These are phyloP conservation scores for Xanthoconium purpureum DNA, from an alignment of 768 basidiomycete species.

Conservation along the genomic window DNA sequence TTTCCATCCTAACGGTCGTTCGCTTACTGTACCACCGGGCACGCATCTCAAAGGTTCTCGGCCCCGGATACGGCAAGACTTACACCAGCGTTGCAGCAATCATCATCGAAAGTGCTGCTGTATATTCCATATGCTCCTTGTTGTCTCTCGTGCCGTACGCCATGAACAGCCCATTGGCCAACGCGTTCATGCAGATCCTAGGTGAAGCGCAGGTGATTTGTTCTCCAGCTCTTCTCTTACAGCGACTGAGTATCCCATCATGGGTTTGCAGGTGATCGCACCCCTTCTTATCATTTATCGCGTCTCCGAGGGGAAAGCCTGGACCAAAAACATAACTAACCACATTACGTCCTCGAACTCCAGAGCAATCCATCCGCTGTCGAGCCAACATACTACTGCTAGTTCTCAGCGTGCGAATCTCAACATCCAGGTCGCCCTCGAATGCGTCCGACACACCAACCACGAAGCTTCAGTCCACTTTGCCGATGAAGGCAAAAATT, in stretches of 20 bases:
- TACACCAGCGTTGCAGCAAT: constrained; percentile 33
- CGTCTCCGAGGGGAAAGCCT: constrained; percentile 44
- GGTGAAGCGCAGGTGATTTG: constrained; percentile 28
- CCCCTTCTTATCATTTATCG: constrained; percentile 48
- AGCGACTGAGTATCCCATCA: neutral
- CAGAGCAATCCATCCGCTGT: constrained; percentile 8
- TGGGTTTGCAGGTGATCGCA: constrained; percentile 38
- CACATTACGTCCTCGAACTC: neutral
- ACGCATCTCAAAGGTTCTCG: constrained; percentile 24
- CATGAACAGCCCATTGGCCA: constrained; percentile 20
- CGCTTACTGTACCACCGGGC: constrained; percentile 31
- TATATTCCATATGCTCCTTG: constrained; percentile 32
- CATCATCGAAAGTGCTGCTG: constrained; percentile 33
- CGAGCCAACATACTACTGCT: neutral
- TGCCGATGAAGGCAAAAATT: neutral
- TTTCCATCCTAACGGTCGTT: constrained; percentile 30
- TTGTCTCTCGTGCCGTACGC: constrained; percentile 31
- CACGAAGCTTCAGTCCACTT: neutral
- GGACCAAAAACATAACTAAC: constrained; percentile 27
- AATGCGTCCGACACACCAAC: neutral
- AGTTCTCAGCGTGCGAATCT: neutral
- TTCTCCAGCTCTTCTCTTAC: neutral
- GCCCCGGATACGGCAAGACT: constrained; percentile 23
- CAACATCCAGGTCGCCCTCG: constrained; percentile 19
- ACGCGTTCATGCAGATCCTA: constrained; percentile 29